phyloP scores from a whole-genome alignment of 495 filamentous ascomycete genomes.

The Cenococcum geophilum region DNA sequence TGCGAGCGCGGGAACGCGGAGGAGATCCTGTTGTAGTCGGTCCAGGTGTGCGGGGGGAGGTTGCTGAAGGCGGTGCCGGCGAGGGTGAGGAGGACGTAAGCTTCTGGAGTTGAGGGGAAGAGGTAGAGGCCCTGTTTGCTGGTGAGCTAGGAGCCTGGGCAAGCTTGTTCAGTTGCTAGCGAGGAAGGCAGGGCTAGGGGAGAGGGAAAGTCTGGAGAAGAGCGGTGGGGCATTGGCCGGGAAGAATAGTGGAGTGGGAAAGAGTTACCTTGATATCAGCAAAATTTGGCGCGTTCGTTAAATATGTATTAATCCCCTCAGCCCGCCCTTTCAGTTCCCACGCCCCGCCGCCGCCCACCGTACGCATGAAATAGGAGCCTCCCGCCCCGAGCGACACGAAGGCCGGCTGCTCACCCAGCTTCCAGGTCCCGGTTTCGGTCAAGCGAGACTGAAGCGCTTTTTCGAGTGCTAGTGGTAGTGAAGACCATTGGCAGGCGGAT shows the following conservation, averaged over 20 bases:
- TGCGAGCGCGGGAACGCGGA: neutral
- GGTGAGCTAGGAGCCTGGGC: neutral
- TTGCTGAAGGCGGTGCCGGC: constrained; percentile 28
- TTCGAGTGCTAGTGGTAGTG: constrained; percentile 24
- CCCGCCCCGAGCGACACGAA: constrained; percentile 27
- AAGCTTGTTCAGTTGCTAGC: too few species aligned
- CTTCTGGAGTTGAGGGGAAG: constrained; percentile 20
- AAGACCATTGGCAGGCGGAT: constrained; percentile 18
- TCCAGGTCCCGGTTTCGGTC: constrained; percentile 9
- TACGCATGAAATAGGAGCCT: constrained; percentile 27
- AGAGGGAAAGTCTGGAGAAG: too few species aligned
- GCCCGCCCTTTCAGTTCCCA: constrained; percentile 26
- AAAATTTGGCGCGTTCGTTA: constrained; percentile 19
- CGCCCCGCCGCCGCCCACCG: constrained; percentile 22
- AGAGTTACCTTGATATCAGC: constrained; percentile 18
- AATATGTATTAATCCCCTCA: constrained; percentile 28
- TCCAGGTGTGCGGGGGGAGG: constrained; percentile 27
- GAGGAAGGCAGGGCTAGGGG: too few species aligned
- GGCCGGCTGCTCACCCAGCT: constrained; percentile 20
- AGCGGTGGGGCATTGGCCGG: too few species aligned
- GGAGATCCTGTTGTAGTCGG: constrained; percentile 28
- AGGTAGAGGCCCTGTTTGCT: constrained; percentile 25
- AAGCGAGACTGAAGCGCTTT: constrained; percentile 18
- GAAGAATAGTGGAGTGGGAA: neutral
- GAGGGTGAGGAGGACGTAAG: constrained; percentile 24